Percentiles rank a stretch among this genome's conserved stretches.
Conservation (phyloP, 345 rosid species). For the Linum tenue region DNA sequence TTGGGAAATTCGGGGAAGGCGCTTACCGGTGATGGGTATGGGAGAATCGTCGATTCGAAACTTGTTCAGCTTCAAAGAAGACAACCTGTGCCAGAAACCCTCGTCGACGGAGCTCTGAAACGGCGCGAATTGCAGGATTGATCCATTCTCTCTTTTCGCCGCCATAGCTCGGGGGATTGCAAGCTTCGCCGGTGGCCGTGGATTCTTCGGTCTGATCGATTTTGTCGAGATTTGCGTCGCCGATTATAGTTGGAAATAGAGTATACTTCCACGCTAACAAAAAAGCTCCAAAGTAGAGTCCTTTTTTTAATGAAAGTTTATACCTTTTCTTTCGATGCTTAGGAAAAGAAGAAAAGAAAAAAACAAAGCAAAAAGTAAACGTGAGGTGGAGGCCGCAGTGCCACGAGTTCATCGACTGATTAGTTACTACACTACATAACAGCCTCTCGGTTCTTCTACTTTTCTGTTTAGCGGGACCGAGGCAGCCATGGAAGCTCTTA, state of each 20-base stretch:
- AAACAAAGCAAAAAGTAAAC: too few relatives aligned
- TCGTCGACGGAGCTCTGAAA: slow-evolving; percentile 76
- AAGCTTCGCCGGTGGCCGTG: background rate
- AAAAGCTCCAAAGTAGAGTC: background rate
- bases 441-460: background rate
- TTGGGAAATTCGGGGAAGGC: background rate
- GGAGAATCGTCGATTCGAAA: slow-evolving; percentile 90
- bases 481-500: background rate
- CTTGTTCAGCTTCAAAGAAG: slow-evolving; percentile 78
- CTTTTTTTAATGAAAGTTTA: background rate
- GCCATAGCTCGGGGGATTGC: slow-evolving; percentile 5
- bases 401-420: too few relatives aligned
- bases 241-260: background rate
- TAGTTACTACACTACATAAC: background rate
- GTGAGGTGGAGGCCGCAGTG: too few relatives aligned
- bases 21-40: slow-evolving; percentile 57
- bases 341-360: too few relatives aligned
- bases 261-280: background rate
- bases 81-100: slow-evolving; percentile 88
- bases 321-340: too few relatives aligned
- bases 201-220: background rate
- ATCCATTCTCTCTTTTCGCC: slow-evolving; percentile 16
- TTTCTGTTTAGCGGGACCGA: background rate
- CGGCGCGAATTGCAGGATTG: slow-evolving; percentile 66
- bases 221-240: background rate